Evolutionary conservation across 1,284 basidiomycete species (phyloP).

Genomic region (Dichomitus squalens): DNA sequence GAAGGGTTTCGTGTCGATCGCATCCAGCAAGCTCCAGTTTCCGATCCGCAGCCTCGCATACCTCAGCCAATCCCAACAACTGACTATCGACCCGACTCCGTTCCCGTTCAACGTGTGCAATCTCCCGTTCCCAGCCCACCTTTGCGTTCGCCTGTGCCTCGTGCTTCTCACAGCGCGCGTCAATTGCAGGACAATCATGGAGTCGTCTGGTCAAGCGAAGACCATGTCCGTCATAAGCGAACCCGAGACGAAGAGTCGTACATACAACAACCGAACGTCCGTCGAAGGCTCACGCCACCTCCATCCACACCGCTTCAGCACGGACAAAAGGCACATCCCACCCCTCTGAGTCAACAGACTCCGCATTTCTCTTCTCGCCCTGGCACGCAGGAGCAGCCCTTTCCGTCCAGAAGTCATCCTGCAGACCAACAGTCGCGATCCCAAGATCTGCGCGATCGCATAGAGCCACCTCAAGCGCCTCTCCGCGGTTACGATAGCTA

Average conservation of each 20-base stretch:
- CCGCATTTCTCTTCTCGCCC: not conserved
- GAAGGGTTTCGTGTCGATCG: not conserved
- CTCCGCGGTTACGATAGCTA: too few species aligned
- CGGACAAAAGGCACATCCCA: too few species aligned
- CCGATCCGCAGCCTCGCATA: too few species aligned
- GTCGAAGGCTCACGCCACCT: not conserved
- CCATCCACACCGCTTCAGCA: too few species aligned
- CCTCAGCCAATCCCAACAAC: too few species aligned
- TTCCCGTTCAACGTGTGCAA: not conserved
- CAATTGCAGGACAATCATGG: not conserved
- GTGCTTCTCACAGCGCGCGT: not conserved
- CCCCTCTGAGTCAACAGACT: not conserved
- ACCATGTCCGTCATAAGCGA: not conserved
- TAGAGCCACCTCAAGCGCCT: too few species aligned
- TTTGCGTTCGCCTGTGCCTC: not conserved
- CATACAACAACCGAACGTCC: not conserved
- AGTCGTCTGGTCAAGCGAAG: not conserved
- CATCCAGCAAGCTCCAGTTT: too few species aligned
- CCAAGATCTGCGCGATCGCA: too few species aligned
- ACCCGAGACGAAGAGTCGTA: not conserved
- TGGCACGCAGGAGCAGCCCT: not conserved
- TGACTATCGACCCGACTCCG: too few species aligned
- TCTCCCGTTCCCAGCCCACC: not conserved
- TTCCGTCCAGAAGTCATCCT: not conserved
- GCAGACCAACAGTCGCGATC: not conserved